Conservation (phyloP, 176 grass and related monocot genomes). For the Urochloa ruziziensis region DNA sequence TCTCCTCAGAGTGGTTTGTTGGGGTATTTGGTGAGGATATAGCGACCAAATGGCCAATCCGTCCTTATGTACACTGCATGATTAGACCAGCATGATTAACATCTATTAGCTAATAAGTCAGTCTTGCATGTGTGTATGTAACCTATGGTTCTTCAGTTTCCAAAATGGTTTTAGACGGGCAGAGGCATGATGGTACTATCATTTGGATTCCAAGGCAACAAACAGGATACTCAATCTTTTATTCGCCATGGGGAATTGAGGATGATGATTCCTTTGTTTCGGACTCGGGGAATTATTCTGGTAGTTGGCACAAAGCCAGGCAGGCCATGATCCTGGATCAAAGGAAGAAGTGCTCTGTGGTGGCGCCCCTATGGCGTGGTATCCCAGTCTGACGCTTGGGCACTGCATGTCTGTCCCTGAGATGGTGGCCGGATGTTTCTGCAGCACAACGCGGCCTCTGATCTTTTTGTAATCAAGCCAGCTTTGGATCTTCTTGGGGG, state of each 20-base stretch:
- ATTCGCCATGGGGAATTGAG: slow-evolving; percentile 11
- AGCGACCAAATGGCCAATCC: background rate
- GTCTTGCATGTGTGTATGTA: background rate
- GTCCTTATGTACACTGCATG: slow-evolving; percentile 6
- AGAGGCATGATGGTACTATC: slow-evolving; percentile 32
- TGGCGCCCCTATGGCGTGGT: background rate
- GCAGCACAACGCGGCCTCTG: background rate
- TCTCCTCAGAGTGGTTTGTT: slow-evolving; percentile 33
- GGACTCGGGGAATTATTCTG: slow-evolving; percentile 44
- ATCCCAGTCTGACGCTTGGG: slow-evolving; percentile 31
- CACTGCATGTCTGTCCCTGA: slow-evolving; percentile 31
- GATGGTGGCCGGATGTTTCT: slow-evolving; percentile 18
- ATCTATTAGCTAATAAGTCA: background rate
- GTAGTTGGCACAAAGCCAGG: slow-evolving; percentile 39
- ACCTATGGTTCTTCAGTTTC: slow-evolving; percentile 8
- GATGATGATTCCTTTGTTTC: background rate
- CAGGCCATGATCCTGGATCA: slow-evolving; percentile 43
- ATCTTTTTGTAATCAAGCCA: background rate
- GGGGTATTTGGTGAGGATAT: slow-evolving; percentile 33
- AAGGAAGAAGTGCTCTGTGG: background rate
- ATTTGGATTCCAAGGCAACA: slow-evolving; percentile 23
- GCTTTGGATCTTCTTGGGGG: slow-evolving; percentile 15
- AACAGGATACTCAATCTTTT: slow-evolving; percentile 22
- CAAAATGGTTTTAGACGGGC: background rate
- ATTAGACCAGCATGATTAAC: slow-evolving; percentile 41